Conservation (phyloP, 768 basidiomycete species). For the Russula virescens region DNA sequence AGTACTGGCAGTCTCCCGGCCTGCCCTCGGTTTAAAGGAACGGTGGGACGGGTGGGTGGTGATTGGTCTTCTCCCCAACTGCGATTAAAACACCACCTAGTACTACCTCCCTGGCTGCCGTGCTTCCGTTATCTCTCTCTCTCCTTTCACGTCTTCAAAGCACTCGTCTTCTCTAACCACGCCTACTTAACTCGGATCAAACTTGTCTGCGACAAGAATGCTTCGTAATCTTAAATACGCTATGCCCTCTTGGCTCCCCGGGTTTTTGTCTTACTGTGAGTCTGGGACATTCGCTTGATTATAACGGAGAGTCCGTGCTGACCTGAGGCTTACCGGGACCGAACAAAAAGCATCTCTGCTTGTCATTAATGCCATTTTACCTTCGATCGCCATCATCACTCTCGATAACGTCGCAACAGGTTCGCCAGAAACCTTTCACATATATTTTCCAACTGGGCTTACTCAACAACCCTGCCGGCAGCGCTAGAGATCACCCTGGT, state of each 20-base stretch:
- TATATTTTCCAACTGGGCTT: neutral
- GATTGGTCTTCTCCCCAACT: too few relatives aligned
- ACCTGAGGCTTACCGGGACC: too few relatives aligned
- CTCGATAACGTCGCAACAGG: conserved; percentile 2
- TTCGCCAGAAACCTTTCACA: neutral
- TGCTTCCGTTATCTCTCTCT: too few relatives aligned
- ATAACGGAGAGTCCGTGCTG: neutral
- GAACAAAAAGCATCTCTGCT: conserved; percentile 11
- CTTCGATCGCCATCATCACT: neutral
- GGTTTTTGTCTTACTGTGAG: conserved; percentile 10
- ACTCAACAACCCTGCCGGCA: too few relatives aligned
- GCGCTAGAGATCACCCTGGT: conserved; percentile 6
- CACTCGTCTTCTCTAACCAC: too few relatives aligned
- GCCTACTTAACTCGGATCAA: neutral
- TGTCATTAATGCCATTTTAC: conserved; percentile 4
- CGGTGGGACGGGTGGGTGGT: too few relatives aligned
- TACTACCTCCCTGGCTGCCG: too few relatives aligned
- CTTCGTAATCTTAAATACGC: neutral
- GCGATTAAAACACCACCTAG: too few relatives aligned
- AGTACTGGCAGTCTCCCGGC: too few relatives aligned
- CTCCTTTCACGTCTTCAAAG: neutral
- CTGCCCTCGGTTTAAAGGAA: too few relatives aligned
- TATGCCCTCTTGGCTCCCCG: conserved; percentile 1
- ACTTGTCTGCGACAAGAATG: conserved; percentile 23
- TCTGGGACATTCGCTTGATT: neutral